phyloP scores from a whole-genome alignment of 129 eudicot genomes.

The Rutidosis leptorrhynchoides region DNA sequence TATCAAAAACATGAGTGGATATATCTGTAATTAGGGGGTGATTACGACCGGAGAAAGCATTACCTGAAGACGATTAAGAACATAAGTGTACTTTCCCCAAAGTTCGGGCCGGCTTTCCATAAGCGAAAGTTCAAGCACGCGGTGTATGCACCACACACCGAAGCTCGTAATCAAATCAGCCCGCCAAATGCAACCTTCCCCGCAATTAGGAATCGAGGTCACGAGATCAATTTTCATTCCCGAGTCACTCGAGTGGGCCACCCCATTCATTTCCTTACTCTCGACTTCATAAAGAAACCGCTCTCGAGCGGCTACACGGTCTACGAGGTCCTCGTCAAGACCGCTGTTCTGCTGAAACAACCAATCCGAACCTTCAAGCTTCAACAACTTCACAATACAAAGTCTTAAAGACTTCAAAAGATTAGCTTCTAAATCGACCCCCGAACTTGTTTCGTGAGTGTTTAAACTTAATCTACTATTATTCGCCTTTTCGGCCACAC shows the following conservation, averaged over 20 bases:
- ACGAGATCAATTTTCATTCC: conserved; percentile 47
- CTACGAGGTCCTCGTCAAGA: conserved; percentile 64
- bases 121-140: conserved; percentile 90
- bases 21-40: too few species aligned
- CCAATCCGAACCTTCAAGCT: conserved; percentile 90
- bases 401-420: conserved; percentile 74
- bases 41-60: not conserved
- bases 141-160: conserved; percentile 91
- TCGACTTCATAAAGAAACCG: conserved; percentile 76
- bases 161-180: conserved; percentile 77
- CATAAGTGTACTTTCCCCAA: conserved; percentile 95
- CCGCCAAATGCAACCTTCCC: conserved; percentile 91
- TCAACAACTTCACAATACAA: conserved; percentile 67
- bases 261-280: conserved; percentile 49
- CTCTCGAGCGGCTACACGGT: conserved; percentile 85
- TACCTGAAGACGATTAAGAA: conserved; percentile 98
- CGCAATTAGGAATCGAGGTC: conserved; percentile 82
- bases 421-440: conserved; percentile 64
- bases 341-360: conserved; percentile 86
- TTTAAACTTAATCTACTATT: conserved; percentile 22
- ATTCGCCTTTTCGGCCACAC: conserved; percentile 60
- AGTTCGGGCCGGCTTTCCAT: conserved; percentile 97
- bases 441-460: conserved; percentile 48
- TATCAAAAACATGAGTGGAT: too few species aligned
- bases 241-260: conserved; percentile 38